Conservation (phyloP, 805 yeast genomes). For the Cyberlindnera japonica region DNA sequence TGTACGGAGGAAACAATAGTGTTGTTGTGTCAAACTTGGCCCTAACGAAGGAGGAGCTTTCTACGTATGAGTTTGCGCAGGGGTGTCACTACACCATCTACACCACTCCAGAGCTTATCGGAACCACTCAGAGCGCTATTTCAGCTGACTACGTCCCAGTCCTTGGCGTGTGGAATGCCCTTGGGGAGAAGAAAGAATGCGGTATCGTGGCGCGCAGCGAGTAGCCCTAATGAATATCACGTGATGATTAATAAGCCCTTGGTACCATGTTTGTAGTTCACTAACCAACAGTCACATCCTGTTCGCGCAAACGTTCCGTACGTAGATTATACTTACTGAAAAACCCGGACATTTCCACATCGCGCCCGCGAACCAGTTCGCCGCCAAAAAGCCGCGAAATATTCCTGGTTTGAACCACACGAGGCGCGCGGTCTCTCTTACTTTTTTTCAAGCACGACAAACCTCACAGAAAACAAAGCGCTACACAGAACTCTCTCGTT, state of each 20-base stretch:
- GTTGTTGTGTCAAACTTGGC: slow-evolving; percentile 21
- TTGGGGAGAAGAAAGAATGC: slow-evolving; percentile 20
- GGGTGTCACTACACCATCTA: slow-evolving; percentile 24
- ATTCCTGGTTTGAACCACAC: slow-evolving; percentile 9
- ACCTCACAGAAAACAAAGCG: slow-evolving; percentile 2
- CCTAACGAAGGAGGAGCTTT: slow-evolving; percentile 14
- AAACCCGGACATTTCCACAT: slow-evolving; percentile 12
- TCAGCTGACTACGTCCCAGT: slow-evolving; percentile 31
- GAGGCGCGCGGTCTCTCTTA: neutral
- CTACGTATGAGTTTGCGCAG: slow-evolving; percentile 6
- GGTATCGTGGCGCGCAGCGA: slow-evolving; percentile 26
- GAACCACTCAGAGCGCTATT: neutral
- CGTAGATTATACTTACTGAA: neutral
- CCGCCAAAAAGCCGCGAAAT: neutral
- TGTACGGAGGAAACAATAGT: slow-evolving; percentile 16
- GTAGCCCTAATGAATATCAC: slow-evolving; percentile 9
- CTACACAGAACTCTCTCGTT: neutral
- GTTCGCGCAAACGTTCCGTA: too few relatives aligned
- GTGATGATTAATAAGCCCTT: neutral
- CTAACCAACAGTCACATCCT: neutral
- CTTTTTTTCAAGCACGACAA: slow-evolving; percentile 4
- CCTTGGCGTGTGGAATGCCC: slow-evolving; percentile 25
- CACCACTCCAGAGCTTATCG: slow-evolving; percentile 16
- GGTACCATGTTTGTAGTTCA: neutral
- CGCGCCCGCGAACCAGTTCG: neutral